These are phyloP conservation scores for Backusella liffmaniae DNA, from an alignment of 192 early-diverging fungal species.

Conservation along the genomic window DNA sequence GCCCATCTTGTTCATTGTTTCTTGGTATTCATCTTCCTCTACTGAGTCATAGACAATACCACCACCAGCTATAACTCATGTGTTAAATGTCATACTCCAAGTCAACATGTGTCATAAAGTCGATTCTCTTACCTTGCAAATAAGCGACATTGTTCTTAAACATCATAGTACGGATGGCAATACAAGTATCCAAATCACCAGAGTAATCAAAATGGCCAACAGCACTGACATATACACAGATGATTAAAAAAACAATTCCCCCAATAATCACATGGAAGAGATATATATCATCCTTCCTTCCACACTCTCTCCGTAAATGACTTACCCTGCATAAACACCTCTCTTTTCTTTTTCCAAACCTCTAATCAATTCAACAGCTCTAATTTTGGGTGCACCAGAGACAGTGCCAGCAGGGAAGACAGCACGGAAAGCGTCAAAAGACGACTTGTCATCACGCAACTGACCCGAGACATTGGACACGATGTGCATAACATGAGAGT, in stretches of 20 bases:
- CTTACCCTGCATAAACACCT: slow-evolving; percentile 79
- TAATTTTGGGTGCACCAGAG: slow-evolving; percentile 97
- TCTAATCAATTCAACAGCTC: slow-evolving; percentile 94
- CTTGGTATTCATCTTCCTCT: slow-evolving; percentile 90
- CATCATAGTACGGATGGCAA: slow-evolving; percentile 98
- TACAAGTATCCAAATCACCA: slow-evolving; percentile 93
- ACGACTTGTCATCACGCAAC: slow-evolving; percentile 85
- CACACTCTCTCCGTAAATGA: not conserved
- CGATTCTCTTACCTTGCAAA: slow-evolving; percentile 65
- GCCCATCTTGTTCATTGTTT: slow-evolving; percentile 94
- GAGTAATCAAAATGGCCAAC: slow-evolving; percentile 96
- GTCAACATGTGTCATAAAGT: not conserved
- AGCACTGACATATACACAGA: slow-evolving; percentile 36
- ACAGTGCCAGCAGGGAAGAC: slow-evolving; percentile 99
- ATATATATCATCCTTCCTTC: not conserved
- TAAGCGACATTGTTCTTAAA: slow-evolving; percentile 96
- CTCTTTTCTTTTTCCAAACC: slow-evolving; percentile 90
- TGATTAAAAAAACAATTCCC: not conserved
- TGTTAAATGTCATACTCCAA: no score
- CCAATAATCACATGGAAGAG: not conserved
- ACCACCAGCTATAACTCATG: slow-evolving; percentile 55
- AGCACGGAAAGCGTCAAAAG: slow-evolving; percentile 94
- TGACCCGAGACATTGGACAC: slow-evolving; percentile 94
- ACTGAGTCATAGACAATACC: slow-evolving; percentile 97
- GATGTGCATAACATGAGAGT: slow-evolving; percentile 99